phyloP scores from a whole-genome alignment of 108 stramenopile genomes.

The Parmales sp. region DNA sequence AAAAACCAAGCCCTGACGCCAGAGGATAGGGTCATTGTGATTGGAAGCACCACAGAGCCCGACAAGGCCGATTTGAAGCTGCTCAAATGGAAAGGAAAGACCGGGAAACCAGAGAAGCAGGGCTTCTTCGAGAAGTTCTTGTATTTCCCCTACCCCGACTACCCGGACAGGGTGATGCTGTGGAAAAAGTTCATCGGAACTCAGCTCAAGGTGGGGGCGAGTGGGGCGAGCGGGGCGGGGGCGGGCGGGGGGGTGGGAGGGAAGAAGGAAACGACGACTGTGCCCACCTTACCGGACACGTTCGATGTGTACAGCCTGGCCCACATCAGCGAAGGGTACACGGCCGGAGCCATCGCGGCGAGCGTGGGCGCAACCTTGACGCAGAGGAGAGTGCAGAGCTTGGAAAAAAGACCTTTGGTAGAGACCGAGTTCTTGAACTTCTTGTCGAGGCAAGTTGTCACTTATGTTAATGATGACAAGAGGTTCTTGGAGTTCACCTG shows the following conservation, averaged over 20 bases:
- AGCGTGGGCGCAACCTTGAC: constrained; percentile 41
- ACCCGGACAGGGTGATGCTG: constrained; percentile 46
- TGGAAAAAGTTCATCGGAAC: constrained; percentile 45
- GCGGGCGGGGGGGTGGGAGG: background rate
- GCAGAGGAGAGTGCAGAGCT: constrained; percentile 35
- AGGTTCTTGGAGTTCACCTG: constrained; percentile 43
- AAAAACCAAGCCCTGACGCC: constrained; percentile 55
- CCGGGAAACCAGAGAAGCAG: constrained; percentile 40
- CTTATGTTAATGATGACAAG: constrained; percentile 16
- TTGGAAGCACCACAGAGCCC: constrained; percentile 56
- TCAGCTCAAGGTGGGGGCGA: constrained; percentile 13
- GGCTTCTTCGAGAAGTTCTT: constrained; percentile 62
- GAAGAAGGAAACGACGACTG: background rate
- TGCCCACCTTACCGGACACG: constrained; percentile 6
- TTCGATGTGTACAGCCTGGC: constrained; percentile 54
- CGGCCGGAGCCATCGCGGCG: constrained; percentile 43
- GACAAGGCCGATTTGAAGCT: constrained; percentile 49
- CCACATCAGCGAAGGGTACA: constrained; percentile 57
- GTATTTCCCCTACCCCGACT: constrained; percentile 58
- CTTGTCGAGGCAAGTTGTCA: background rate
- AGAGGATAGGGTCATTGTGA: constrained; percentile 58
- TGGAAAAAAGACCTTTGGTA: constrained; percentile 24
- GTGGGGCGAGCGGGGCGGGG: background rate
- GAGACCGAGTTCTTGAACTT: constrained; percentile 40
- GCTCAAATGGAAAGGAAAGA: constrained; percentile 33